Percentiles rank a stretch among this genome's conserved stretches.
These are phyloP conservation scores for Talaromyces pinophilus DNA, from an alignment of 2,329 filamentous ascomycete species.

Conservation along the genomic window DNA sequence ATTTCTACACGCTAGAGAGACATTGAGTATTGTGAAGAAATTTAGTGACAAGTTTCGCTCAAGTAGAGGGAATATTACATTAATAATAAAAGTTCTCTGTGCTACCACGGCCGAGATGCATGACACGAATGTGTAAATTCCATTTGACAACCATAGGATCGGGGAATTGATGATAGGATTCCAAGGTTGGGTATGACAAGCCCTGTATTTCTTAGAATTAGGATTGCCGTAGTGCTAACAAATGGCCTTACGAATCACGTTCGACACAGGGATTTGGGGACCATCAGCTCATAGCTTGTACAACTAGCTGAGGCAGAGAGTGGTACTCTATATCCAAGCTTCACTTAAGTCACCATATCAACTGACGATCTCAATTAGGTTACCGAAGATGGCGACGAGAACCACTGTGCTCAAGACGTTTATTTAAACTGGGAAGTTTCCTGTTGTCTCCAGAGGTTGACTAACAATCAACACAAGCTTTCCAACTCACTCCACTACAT, in stretches of 20 bases:
- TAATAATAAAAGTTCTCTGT: neutral
- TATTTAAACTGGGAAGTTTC: conserved; percentile 11
- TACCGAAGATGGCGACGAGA: neutral
- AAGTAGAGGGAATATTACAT: neutral
- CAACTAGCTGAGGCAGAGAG: no score
- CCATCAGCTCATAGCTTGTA: no score
- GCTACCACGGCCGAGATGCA: neutral
- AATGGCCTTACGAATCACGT: no score
- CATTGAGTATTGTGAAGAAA: neutral
- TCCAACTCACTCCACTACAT: neutral
- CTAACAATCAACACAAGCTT: neutral
- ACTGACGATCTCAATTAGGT: neutral
- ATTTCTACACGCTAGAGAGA: neutral
- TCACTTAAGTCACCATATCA: neutral
- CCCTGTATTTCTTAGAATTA: neutral
- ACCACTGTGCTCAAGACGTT: neutral
- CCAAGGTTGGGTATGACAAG: conserved; percentile 5
- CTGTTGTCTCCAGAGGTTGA: neutral
- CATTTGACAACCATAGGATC: neutral
- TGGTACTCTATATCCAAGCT: no score
- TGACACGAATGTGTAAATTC: neutral
- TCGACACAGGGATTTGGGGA: no score
- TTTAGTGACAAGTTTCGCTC: neutral
- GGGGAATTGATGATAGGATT: neutral
- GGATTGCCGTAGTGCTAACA: no score